Conservation (phyloP, 2,329 filamentous ascomycete species). For the Pseudodiploospora longispora region DNA sequence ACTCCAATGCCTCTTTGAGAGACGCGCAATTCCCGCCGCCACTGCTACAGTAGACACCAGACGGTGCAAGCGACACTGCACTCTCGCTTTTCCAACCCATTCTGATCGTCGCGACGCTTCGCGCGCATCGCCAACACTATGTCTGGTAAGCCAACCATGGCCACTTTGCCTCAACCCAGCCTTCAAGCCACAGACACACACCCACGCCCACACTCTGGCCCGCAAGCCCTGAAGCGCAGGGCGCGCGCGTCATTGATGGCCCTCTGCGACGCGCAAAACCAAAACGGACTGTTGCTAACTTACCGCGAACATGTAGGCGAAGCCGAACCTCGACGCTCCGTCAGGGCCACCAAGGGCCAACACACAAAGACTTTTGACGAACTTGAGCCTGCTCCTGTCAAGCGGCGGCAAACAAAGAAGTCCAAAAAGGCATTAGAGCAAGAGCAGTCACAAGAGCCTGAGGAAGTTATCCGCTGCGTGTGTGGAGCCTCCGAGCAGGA, state of each 20-base stretch:
- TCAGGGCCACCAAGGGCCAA: constrained; percentile 92
- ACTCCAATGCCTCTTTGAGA: constrained; percentile 21
- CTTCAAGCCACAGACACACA: background rate
- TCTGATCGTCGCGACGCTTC: constrained; percentile 4
- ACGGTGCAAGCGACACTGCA: constrained; percentile 11
- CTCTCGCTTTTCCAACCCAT: background rate
- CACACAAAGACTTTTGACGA: constrained; percentile 82
- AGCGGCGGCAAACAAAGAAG: constrained; percentile 42
- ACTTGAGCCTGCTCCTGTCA: constrained; percentile 52
- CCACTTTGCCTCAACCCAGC: background rate
- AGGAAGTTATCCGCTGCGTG: constrained; percentile 82
- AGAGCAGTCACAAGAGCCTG: constrained; percentile 43
- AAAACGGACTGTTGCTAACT: constrained; percentile 8
- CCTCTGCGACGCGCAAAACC: background rate
- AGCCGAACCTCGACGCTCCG: constrained; percentile 81
- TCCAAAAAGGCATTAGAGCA: constrained; percentile 58
- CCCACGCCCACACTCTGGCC: background rate
- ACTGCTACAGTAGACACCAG: constrained; percentile 21
- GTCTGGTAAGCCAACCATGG: constrained; percentile 24
- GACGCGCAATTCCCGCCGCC: constrained; percentile 15
- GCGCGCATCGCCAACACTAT: constrained; percentile 14
- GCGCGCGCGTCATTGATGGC: background rate
- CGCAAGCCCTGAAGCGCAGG: background rate
- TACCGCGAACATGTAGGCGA: constrained; percentile 31
- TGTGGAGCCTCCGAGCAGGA: constrained; percentile 83